phyloP scores from a whole-genome alignment of 306 rosid species.

The Abrus precatorius region DNA sequence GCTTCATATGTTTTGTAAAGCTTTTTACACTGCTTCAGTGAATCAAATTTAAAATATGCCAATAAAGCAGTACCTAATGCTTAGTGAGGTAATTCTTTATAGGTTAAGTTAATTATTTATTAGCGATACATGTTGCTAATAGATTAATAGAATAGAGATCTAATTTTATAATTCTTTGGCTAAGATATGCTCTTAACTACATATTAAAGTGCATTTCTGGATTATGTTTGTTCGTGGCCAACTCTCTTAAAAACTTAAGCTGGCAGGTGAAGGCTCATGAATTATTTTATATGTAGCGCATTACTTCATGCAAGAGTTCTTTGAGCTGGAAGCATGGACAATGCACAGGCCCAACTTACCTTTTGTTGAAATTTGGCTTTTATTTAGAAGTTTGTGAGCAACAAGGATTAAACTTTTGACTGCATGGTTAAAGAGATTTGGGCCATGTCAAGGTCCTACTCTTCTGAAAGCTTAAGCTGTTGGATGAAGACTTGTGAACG shows the following conservation, averaged over 20 bases:
- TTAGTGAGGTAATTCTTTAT: not conserved
- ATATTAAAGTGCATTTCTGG: slow-evolving; percentile 1
- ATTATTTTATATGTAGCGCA: slow-evolving; percentile 13
- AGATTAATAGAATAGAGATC: not conserved
- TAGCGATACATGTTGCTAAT: not conserved
- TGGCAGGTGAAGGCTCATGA: slow-evolving; percentile 14
- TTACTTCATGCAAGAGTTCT: not conserved
- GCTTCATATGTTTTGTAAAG: not conserved
- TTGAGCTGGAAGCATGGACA: slow-evolving; percentile 1
- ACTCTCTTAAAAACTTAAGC: not conserved
- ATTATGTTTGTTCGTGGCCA: slow-evolving; percentile 1
- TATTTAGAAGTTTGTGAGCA: slow-evolving; percentile 1
- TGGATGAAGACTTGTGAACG: slow-evolving; percentile 21
- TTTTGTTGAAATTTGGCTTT: not conserved
- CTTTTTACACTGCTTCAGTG: not conserved
- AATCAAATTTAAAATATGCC: slow-evolving; percentile 10
- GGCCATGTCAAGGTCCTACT: slow-evolving; percentile 10
- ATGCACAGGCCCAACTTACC: not conserved
- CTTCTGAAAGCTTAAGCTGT: slow-evolving; percentile 31
- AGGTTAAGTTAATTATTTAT: not conserved
- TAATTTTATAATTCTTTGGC: not conserved
- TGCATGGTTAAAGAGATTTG: not conserved
- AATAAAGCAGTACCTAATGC: slow-evolving; percentile 4
- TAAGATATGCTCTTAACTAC: not conserved
- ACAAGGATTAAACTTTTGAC: not conserved